Conservation (phyloP, 495 filamentous ascomycete genomes). For the Bathelium albidoporum region DNA sequence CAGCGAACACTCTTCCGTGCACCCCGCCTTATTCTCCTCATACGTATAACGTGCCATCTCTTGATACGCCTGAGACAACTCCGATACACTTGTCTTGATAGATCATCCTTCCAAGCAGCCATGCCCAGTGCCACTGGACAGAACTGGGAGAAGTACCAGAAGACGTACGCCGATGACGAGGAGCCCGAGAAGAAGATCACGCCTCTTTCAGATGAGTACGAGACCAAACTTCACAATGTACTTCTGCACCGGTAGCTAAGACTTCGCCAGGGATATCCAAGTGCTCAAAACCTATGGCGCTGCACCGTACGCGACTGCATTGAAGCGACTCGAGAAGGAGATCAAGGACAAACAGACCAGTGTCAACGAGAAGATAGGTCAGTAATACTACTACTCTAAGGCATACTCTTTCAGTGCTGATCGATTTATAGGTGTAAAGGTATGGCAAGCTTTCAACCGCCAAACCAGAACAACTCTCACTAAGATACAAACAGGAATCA, state of each 20-base stretch:
- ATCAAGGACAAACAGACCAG: conserved; percentile 96
- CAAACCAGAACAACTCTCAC: conserved; percentile 38
- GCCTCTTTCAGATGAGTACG: conserved; percentile 88
- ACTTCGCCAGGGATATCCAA: conserved; percentile 72
- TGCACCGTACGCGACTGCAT: conserved; percentile 79
- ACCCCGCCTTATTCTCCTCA: neutral
- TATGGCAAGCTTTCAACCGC: conserved; percentile 23
- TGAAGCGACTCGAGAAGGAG: conserved; percentile 95
- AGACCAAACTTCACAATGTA: conserved; percentile 15
- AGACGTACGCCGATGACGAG: conserved; percentile 93
- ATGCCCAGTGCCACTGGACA: conserved; percentile 88
- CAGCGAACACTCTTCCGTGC: too few relatives aligned
- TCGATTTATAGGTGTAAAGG: conserved; percentile 44
- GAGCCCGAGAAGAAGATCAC: conserved; percentile 99
- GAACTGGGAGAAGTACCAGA: conserved; percentile 97
- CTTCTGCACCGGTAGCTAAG: conserved; percentile 15
- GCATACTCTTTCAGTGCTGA: neutral
- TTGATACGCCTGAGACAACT: neutral
- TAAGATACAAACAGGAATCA: conserved; percentile 57
- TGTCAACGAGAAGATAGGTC: conserved; percentile 94
- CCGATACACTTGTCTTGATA: neutral
- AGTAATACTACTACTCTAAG: neutral
- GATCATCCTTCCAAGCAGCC: conserved; percentile 20
- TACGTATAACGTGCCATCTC: neutral
- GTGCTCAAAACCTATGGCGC: conserved; percentile 98